Evolutionary conservation across 352 stramenopile genomes (phyloP).

Genomic region (Phytophthora colocasiae): DNA sequence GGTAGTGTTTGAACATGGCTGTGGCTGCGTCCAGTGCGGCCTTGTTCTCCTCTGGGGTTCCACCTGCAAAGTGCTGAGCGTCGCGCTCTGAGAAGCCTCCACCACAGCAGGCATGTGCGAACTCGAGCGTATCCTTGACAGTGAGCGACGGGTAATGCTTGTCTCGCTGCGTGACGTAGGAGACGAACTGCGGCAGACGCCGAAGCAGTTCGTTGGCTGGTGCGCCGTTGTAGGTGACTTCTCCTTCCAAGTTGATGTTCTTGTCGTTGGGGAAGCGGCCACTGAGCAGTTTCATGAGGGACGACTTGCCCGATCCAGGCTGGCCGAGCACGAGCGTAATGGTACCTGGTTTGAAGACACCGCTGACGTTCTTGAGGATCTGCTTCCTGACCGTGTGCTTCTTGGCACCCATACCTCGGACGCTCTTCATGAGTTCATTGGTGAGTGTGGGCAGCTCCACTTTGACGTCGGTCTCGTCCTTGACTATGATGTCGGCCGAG

Average conservation of each 20-base stretch:
- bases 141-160: constrained; percentile 53
- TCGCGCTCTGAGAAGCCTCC: constrained; percentile 37
- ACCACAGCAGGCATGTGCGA: constrained; percentile 44
- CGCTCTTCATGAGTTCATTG: constrained; percentile 32
- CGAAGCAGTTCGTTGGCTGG: constrained; percentile 2
- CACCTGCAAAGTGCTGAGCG: constrained; percentile 19
- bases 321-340: constrained; percentile 63
- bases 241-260: constrained; percentile 43
- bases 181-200: constrained; percentile 45
- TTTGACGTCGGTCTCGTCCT: constrained; percentile 23
- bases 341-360: constrained; percentile 49
- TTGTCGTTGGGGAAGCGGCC: constrained; percentile 42
- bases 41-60: constrained; percentile 40
- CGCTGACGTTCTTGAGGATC: constrained; percentile 48
- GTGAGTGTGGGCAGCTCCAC: constrained; percentile 27
- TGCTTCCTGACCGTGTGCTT: constrained; percentile 44
- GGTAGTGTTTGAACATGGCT: constrained; percentile 42
- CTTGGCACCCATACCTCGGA: constrained; percentile 29
- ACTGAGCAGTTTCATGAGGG: constrained; percentile 61
- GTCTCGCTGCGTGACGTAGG: constrained; percentile 50
- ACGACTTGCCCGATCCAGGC: constrained; percentile 55
- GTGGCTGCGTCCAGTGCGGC: constrained; percentile 31
- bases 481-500: constrained; percentile 35
- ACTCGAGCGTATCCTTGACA: constrained; percentile 63
- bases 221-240: constrained; percentile 56